Percentiles rank a stretch among this genome's conserved stretches.
phyloP scores from a whole-genome alignment of 2,329 filamentous ascomycete species.

The Colletotrichum echinochloae region DNA sequence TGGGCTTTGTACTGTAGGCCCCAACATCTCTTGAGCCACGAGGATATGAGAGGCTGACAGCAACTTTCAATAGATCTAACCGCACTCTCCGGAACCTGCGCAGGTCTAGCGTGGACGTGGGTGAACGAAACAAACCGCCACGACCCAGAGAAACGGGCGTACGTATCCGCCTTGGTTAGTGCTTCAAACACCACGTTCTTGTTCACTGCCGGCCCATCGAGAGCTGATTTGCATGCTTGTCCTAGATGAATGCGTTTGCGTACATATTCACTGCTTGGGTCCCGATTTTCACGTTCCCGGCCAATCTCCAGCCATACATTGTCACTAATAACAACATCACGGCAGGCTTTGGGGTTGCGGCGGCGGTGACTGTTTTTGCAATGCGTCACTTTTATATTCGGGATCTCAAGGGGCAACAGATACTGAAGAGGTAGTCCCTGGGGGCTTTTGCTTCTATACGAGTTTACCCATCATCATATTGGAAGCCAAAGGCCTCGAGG shows the following conservation, averaged over 20 bases:
- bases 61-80: conserved; percentile 40
- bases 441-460: too few species aligned
- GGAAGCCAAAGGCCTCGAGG: too few species aligned
- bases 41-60: background rate
- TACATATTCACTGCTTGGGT: conserved; percentile 48
- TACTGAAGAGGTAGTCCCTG: background rate
- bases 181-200: too few species aligned
- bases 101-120: conserved; percentile 46
- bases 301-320: conserved; percentile 47
- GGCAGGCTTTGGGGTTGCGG: conserved; percentile 43
- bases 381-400: conserved; percentile 44
- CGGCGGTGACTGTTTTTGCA: conserved; percentile 36
- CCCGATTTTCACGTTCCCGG: conserved; percentile 47
- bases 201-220: background rate
- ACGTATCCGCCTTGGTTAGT: conserved; percentile 45
- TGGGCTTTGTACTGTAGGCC: conserved; percentile 45
- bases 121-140: conserved; percentile 45
- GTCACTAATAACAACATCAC: conserved; percentile 47
- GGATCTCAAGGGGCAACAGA: conserved; percentile 39
- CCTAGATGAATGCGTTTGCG: conserved; percentile 47
- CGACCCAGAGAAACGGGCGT: conserved; percentile 47
- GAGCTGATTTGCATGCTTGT: background rate
- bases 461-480: too few species aligned
- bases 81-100: conserved; percentile 41
- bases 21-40: background rate